A percentile compares a stretch with the other conserved stretches of the same genome.
Evolutionary conservation across 1,284 basidiomycete species (phyloP).

Genomic region (Puccinia coronata): DNA sequence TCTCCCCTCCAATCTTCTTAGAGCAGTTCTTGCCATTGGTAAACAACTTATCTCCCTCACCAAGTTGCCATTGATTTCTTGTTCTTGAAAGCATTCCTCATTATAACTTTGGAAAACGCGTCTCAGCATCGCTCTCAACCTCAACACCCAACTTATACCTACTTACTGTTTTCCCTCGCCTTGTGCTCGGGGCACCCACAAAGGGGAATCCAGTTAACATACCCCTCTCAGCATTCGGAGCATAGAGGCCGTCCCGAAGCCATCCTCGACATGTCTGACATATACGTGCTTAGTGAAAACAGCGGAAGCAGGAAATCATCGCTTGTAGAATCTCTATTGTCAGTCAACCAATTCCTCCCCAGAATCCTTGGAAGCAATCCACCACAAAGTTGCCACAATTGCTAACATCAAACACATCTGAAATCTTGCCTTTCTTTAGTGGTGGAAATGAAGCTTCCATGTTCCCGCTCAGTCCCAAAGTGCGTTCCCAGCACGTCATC

Average conservation of each 20-base stretch:
- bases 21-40: too few species aligned
- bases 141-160: neutral
- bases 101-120: too few species aligned
- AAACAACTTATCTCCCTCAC: too few species aligned
- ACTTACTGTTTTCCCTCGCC: too few species aligned
- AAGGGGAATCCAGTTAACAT: neutral
- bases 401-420: too few species aligned
- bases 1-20: too few species aligned
- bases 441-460: neutral
- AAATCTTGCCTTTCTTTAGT: neutral
- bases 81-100: too few species aligned
- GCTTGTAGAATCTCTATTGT: slow-evolving; percentile 19
- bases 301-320: slow-evolving; percentile 34
- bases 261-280: neutral
- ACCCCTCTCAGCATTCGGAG: neutral
- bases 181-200: neutral
- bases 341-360: neutral
- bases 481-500: neutral
- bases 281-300: slow-evolving; percentile 15
- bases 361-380: neutral
- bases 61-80: too few species aligned
- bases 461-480: slow-evolving; percentile 21
- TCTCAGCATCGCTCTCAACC: neutral
- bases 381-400: too few species aligned
- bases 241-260: neutral